Evolutionary conservation across 441 rosid species (phyloP), one percentile per base, ranked within the genome.

Genomic region (Rhodomyrtus psidioides): DNA sequence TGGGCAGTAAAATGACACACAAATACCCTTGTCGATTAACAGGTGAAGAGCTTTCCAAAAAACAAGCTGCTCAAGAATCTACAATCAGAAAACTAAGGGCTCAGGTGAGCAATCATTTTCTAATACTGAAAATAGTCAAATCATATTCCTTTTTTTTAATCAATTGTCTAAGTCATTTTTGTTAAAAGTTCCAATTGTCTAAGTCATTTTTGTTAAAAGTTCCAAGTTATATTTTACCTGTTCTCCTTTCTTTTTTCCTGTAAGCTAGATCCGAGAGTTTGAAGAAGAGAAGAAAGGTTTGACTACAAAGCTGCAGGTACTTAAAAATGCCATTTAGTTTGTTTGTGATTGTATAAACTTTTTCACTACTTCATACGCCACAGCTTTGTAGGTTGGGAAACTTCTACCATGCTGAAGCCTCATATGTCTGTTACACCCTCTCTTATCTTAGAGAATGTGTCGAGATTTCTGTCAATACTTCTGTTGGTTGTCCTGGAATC

Each of bases 31-130:
- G 76, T 87, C 46, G 75, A 59, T 74, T 87, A 87, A 76, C 92
- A 98, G 99, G 99, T 84, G 99, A 98, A 92, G 98, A 98, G 89
- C 99, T 98, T 91, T 98, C 99, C 23, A 98, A 96, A 92, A 96
- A 95, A 90, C 99, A 96, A 91, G 99, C 99, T 88, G 92, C 96
- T 88, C 99, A 96, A 92, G 99, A 96, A 92, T 94, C 96, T 88
- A 94, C 94, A 39, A 98, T 98, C 84, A 92, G 99, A 93, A 98
- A 98, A 94, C 90, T 98, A 89, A 94, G 98, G 93, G 97, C 98
- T 89, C 99, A 96, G 98, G 99, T 98, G 89, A 86, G 81, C 60
- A 55, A 53, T 54, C 53, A 65, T 84, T 88, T 70, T 27, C 53
- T 86, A 84, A 49, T 86, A 84, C 60, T 86, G n/a, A 82, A 15